Evolutionary conservation across 352 stramenopile genomes (phyloP).

Genomic region (Pythium diclinum): DNA sequence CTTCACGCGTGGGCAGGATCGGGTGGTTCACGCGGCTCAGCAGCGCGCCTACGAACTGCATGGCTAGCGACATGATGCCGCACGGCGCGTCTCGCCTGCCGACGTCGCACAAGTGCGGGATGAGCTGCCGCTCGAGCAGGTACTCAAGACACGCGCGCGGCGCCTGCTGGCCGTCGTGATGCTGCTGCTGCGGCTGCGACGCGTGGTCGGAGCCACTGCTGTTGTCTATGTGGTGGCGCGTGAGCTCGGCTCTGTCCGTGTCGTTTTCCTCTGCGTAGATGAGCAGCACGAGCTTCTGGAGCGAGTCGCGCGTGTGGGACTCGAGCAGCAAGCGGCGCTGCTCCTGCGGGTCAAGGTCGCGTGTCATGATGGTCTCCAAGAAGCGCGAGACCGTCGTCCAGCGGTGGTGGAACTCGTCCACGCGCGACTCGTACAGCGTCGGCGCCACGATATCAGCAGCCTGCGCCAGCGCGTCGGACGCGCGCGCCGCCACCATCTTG

Average conservation of each 20-base stretch:
- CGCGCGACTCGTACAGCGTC: slow-evolving; percentile 77
- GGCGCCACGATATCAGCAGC: slow-evolving; percentile 75
- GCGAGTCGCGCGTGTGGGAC: slow-evolving; percentile 75
- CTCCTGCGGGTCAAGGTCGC: slow-evolving; percentile 60
- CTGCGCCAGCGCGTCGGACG: slow-evolving; percentile 68
- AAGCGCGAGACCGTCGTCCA: slow-evolving; percentile 79
- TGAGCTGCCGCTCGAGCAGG: slow-evolving; percentile 78
- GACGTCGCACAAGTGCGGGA: slow-evolving; percentile 74
- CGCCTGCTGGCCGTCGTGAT: slow-evolving; percentile 26
- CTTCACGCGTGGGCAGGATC: slow-evolving; percentile 73
- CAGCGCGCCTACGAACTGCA: slow-evolving; percentile 81
- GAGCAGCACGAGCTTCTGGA: slow-evolving; percentile 84
- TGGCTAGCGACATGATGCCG: slow-evolving; percentile 81
- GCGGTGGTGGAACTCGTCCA: slow-evolving; percentile 83
- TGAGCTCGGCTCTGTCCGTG: slow-evolving; percentile 64
- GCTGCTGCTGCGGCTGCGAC: slow-evolving; percentile 21
- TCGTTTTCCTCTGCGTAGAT: slow-evolving; percentile 84
- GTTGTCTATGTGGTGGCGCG: slow-evolving; percentile 29
- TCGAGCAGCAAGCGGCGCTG: slow-evolving; percentile 76
- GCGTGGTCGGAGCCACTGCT: slow-evolving; percentile 16
- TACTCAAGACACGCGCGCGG: slow-evolving; percentile 79
- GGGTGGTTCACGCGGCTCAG: slow-evolving; percentile 83
- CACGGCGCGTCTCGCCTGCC: slow-evolving; percentile 63
- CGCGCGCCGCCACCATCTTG: slow-evolving; percentile 67
- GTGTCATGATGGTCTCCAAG: slow-evolving; percentile 63